phyloP scores from a whole-genome alignment of 805 yeast species.

The Priceomyces castillae region DNA sequence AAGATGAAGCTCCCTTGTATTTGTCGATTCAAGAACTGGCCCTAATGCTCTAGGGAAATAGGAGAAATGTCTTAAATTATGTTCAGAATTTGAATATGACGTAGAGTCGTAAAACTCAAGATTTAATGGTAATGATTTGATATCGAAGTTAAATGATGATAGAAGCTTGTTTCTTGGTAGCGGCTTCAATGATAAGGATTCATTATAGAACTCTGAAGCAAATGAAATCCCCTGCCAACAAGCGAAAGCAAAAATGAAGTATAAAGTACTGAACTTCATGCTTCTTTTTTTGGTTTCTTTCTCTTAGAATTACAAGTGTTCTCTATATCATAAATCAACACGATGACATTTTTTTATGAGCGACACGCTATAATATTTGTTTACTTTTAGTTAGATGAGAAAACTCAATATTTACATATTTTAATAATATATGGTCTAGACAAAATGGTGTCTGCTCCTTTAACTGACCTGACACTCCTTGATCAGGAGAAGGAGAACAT shows the following conservation, averaged over 20 bases:
- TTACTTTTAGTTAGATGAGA: not conserved
- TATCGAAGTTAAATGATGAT: conserved; percentile 67
- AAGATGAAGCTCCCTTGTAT: conserved; percentile 73
- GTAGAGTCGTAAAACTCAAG: conserved; percentile 17
- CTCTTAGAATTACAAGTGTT: not conserved
- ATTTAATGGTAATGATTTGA: conserved; percentile 49
- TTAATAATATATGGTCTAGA: not conserved
- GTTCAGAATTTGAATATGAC: not conserved
- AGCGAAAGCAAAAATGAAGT: not conserved
- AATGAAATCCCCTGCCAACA: not conserved
- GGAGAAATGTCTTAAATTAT: conserved; percentile 46
- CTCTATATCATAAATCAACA: not conserved
- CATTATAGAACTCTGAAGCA: conserved; percentile 45
- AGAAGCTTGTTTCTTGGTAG: conserved; percentile 69
- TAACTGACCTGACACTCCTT: conserved; percentile 16
- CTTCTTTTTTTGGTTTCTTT: not conserved
- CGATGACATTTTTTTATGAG: conserved; percentile 2
- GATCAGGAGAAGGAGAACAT: conserved; percentile 73
- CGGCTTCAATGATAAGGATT: conserved; percentile 61
- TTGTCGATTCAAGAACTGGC: conserved; percentile 65
- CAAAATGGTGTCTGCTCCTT: not conserved
- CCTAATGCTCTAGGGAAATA: conserved; percentile 80
- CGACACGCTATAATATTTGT: not conserved
- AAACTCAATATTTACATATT: not conserved
- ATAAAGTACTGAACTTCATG: not conserved